Evolutionary conservation across 441 rosid genomes (phyloP).

Genomic region (Isatis lusitanica): DNA sequence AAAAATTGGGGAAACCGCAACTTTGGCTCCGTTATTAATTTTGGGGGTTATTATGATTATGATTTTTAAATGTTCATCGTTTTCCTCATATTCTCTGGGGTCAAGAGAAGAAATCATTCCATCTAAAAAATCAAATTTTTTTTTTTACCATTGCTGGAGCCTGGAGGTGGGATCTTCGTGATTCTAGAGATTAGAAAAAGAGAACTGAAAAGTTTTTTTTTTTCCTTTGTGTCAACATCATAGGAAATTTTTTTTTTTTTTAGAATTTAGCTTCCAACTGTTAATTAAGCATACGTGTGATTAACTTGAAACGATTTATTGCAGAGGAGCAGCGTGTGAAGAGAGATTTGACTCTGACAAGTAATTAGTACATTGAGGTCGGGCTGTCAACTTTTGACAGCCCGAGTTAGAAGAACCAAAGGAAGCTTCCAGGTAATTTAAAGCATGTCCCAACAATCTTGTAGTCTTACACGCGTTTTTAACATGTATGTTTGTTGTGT

Average conservation of each 20-base stretch:
- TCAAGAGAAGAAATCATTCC: not conserved
- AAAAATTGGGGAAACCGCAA: not conserved
- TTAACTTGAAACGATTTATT: conserved; percentile 16
- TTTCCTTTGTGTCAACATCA: conserved; percentile 26
- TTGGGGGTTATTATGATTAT: not conserved
- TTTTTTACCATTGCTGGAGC: not conserved
- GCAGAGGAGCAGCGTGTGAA: conserved; percentile 19
- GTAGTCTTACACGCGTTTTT: conserved; percentile 28
- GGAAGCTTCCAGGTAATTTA: conserved; percentile 31
- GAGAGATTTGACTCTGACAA: conserved; percentile 20
- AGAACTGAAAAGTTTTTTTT: not conserved
- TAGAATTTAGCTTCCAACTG: not conserved
- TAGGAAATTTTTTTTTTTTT: conserved; percentile 5
- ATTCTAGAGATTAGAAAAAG: not conserved
- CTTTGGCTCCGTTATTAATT: not conserved
- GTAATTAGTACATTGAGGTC: conserved; percentile 15
- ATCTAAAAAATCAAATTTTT: not conserved
- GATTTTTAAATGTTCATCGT: not conserved
- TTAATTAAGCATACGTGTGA: not conserved
- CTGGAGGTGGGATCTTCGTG: conserved; percentile 24
- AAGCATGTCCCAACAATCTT: conserved; percentile 15
- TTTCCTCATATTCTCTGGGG: not conserved
- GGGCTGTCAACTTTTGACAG: conserved; percentile 37
- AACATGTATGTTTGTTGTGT: conserved; percentile 11
- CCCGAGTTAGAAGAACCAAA: conserved; percentile 29